Evolutionary conservation across 2,329 filamentous ascomycete genomes (phyloP), one percentile per base, ranked within the genome.

Genomic region (Hypoxylon sp.): DNA sequence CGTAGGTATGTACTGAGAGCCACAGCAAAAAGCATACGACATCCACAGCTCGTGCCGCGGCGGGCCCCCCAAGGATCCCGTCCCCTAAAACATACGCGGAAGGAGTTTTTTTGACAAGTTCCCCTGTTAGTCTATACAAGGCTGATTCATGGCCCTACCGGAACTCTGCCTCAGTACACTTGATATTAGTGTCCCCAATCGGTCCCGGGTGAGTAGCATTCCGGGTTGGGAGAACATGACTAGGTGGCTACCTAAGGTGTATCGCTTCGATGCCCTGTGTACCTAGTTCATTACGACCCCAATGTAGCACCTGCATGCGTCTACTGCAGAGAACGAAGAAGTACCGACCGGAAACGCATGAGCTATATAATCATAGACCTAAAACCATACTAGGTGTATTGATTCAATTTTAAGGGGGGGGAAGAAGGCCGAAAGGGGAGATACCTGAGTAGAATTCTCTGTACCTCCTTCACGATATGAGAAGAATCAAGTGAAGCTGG

Each of bases 121-220:
- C 58, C 37, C 21, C 17, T 62, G 47, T 57, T 37, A 31, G 19
- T 46, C 48, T 50, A 42, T 39, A 54, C 44, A 67, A 46, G 27
- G 37, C 42, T 52, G 32, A 47, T 48, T 59, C 42, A 42, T 10
- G 24, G 32, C 7, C 27, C 19, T 55, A 19, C 19, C 8, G 35
- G 54, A 52, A 2, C 17, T 54, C 54, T 59, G 35, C 42, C 24
- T 62, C 47, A 47, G 24, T 21, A 42, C 31, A 37, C 15, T 35
- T 57, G 19, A 37, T 51, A 48, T 39, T 39, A 31, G 58, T 51
- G 17, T 37, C 6, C 13, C 24, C n/a, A 44, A n/a, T 21, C 17
- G 52, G 57, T 13, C 37, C 17, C 37, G 19, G 42, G 39, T 27
- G 52, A 52, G 44, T 37, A 15, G 29, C 37, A 64, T 60, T 24